Conservation (phyloP, 176 grass and related monocot species). For the Echinochloa phyllopogon region DNA sequence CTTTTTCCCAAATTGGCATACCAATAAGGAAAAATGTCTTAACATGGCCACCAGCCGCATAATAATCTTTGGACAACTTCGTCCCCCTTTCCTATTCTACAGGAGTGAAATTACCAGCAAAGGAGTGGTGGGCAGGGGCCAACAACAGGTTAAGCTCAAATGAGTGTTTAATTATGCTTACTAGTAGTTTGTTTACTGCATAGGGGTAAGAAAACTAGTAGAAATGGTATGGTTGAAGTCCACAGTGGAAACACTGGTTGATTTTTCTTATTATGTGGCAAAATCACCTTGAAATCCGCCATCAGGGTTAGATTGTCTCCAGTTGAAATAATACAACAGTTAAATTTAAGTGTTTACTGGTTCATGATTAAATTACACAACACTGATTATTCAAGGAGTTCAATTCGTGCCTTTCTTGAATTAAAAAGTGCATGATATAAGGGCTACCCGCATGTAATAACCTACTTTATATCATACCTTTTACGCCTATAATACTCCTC, state of each 20-base stretch:
- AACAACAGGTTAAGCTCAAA: not conserved
- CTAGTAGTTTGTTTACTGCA: not conserved
- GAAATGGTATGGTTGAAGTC: not conserved
- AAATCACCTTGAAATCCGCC: not conserved
- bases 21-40: not conserved
- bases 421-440: not conserved
- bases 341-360: not conserved
- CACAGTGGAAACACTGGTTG: not conserved
- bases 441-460: slow-evolving; percentile 3
- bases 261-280: not conserved
- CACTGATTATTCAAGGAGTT: not conserved
- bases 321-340: not conserved
- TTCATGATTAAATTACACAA: not conserved
- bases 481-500: slow-evolving; percentile 89
- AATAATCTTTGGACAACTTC: not conserved
- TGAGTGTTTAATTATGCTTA: not conserved
- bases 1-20: not conserved
- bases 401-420: not conserved
- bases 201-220: not conserved
- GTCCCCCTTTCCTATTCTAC: not conserved
- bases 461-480: slow-evolving; percentile 52
- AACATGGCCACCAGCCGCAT: not conserved
- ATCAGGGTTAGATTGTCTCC: not conserved
- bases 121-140: not conserved
- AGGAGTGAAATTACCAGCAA: not conserved